Base-by-base conservation (phyloP, 176 grass and related monocot species). In the Aegilops speltoides region DNA sequence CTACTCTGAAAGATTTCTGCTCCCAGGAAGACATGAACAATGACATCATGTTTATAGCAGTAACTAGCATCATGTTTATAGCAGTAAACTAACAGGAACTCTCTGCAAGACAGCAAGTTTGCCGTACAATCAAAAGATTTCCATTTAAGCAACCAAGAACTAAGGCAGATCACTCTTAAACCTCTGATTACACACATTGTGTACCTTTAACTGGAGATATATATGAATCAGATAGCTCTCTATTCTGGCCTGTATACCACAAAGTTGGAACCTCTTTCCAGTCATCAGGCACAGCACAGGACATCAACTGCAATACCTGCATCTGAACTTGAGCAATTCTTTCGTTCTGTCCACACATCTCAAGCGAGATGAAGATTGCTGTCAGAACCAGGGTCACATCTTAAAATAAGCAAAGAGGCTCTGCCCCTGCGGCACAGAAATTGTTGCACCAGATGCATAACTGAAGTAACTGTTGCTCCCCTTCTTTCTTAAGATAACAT, bases 391-490 rank as follows among this genome's bases (percentile, higher is more conserved):
- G 56, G 19, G 34, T 80, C 13, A 15, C 84, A 84, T 12, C 76
- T 68, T 76, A 75, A 79, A 76, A 37, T 84, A 90, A 80, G 57
- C 26, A 33, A 78, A 67, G 32, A 16, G 34, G 9, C 36, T 45
- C 37, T 54, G 19, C 56, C 19, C 46, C 59, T 57, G 15, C 10
- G 24, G 41, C 33, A 0, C 29, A 3, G 4, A 66, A 41, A 63
- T 86, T 15, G 22, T 79, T 66, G 75, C 33, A 79, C 59, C 66
- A 73, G 77, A 29, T 83, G 67, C 65, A 60, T 60, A 79, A 74
- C 74, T 79, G 73, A 67, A 83, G 75, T 48, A 86, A 86, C 65
- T 45, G 73, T 87, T 83, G 73, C 32, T 57, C 8, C 8, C 56
- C 2, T 63, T 86, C 31, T 78, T 78, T 76, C 84, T 78, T 17